Evolutionary conservation across 768 basidiomycete species (phyloP), one percentile per base, ranked within the genome.

Genomic region (Russula olivacea): DNA sequence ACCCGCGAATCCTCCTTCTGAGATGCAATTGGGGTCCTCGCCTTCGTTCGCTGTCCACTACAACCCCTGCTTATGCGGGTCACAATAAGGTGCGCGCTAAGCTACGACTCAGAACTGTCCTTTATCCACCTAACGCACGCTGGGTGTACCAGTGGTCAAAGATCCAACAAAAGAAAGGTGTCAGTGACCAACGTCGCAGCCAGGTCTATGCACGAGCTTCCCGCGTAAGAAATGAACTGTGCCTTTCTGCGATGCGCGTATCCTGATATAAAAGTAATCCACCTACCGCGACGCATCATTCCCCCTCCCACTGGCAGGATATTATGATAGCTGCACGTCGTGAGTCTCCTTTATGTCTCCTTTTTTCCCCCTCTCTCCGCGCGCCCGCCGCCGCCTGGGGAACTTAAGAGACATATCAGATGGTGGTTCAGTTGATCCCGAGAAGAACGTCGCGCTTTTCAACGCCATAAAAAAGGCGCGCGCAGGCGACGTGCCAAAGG

Each of bases 151-250:
- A 68, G 67, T 68, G 67, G 67, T 68, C 67, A 34, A 68, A 68
- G 36, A 66, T 68, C 19, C 66, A 68, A 59, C 61, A 66, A 38
- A 63, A 58, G 52, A 68, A 68, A n/a, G 67, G 67, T 0, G 17
- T 43, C 6, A 66, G 36, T 2, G 67, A 68, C 47, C 58, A 49
- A 23, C 61, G 62, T 38, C 66, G 66, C 40, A 53, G 64, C n/a
- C 38, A 56, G 55, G 40, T 61, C 21, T 66, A 61, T n/a, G 58
- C 50, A 19, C 65, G 61, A 19, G 59, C 53, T 2, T 60, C 32
- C 49, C 65, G 65, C 19, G 67, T 68, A 43, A 56, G 67, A 36
- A 10, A 43, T 1, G 43, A 36, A 36, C n/a, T 14, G n/a, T 19
- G 19, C n/a, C 28, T 28, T 49, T 15, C 7, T 28, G 48, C 14